phyloP scores from a whole-genome alignment of 371 early-diverging fungal genomes.

The Mucor racemosus region DNA sequence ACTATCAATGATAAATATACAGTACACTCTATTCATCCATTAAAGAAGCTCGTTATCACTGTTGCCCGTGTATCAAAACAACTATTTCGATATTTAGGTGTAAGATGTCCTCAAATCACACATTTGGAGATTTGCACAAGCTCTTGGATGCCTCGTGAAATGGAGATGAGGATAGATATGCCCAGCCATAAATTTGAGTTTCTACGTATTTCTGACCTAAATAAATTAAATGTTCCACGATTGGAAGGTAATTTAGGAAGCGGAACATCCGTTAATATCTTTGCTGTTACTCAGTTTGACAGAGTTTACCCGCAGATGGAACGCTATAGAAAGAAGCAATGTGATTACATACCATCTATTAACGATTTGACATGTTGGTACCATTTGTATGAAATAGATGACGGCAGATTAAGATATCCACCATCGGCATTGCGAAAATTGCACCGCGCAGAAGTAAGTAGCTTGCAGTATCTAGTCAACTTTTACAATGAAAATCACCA shows the following conservation, averaged over 20 bases:
- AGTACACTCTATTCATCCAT: background rate
- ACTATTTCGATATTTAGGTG: slow-evolving; percentile 13
- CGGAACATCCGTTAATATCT: slow-evolving; percentile 15
- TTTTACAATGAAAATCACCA: background rate
- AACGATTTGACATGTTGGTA: slow-evolving; percentile 13
- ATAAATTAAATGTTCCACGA: background rate
- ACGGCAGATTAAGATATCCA: slow-evolving; percentile 4
- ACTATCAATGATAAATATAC: slow-evolving; percentile 19
- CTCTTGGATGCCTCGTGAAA: slow-evolving; percentile 17
- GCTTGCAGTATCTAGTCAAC: background rate
- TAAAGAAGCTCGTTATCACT: background rate
- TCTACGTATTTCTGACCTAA: slow-evolving; percentile 11
- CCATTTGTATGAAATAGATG: slow-evolving; percentile 19
- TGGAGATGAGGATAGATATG: slow-evolving; percentile 27
- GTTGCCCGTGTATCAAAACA: slow-evolving; percentile 6
- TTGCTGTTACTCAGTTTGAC: slow-evolving; percentile 8
- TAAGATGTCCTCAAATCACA: slow-evolving; percentile 9
- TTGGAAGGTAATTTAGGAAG: slow-evolving; percentile 14
- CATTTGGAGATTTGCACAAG: slow-evolving; percentile 5
- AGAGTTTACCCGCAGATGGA: background rate
- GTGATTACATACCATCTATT: background rate
- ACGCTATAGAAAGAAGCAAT: background rate
- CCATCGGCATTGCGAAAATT: slow-evolving; percentile 13
- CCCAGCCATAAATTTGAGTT: slow-evolving; percentile 18
- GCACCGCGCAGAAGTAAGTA: slow-evolving; percentile 2